A percentile compares a stretch with the other conserved stretches of the same genome.
Evolutionary conservation across 148 eudicot genomes (phyloP).

Genomic region (Vaccinium myrtillus): DNA sequence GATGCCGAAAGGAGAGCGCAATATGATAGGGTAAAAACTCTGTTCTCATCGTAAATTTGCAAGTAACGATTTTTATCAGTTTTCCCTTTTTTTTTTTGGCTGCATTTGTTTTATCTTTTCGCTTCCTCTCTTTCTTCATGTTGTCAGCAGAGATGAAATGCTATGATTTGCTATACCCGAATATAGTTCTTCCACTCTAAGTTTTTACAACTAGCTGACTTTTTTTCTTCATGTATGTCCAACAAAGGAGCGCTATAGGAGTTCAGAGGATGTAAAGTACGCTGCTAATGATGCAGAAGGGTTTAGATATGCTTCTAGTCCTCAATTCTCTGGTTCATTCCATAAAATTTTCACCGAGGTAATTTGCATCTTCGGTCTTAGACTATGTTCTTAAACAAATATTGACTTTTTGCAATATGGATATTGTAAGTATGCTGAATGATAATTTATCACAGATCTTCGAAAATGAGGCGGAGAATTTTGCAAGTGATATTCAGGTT

Average conservation of each 20-base stretch:
- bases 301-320: constrained; percentile 49
- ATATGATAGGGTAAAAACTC: constrained; percentile 75
- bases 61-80: neutral
- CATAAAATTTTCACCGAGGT: constrained; percentile 93
- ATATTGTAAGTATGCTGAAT: neutral
- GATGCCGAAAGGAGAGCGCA: constrained; percentile 73
- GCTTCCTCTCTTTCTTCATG: neutral
- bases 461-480: constrained; percentile 56
- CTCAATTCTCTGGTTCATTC: constrained; percentile 75
- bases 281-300: constrained; percentile 47
- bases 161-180: constrained; percentile 7
- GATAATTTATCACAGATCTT: constrained; percentile 55
- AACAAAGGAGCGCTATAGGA: constrained; percentile 42
- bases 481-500: constrained; percentile 86
- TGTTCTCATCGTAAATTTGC: constrained; percentile 15
- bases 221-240: constrained; percentile 3
- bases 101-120: neutral
- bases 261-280: constrained; percentile 46
- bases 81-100: neutral
- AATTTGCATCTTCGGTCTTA: constrained; percentile 12
- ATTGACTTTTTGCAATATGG: neutral
- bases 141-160: neutral
- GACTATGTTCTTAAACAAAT: neutral
- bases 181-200: neutral
- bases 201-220: constrained; percentile 16